A percentile compares a stretch with the other conserved stretches of the same genome.
Conservation (phyloP, 495 filamentous ascomycete species). For the Hypoxylon fragiforme region DNA sequence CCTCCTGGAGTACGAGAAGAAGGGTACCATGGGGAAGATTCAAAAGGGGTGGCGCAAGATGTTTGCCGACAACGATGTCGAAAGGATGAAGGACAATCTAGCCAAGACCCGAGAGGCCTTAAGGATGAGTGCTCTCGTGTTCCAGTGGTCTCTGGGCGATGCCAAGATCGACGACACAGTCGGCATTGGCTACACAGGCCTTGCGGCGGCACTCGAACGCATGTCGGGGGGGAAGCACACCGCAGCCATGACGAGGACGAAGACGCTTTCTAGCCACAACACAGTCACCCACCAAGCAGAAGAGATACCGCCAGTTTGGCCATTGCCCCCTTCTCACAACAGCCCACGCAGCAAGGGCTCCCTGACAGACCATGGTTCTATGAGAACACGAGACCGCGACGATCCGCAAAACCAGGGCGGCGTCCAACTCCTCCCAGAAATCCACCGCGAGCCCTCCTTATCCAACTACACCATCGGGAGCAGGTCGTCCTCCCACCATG, state of each 20-base stretch:
- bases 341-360: conserved; percentile 23
- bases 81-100: conserved; percentile 45
- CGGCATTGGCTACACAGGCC: conserved; percentile 52
- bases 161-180: conserved; percentile 44
- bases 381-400: conserved; percentile 14
- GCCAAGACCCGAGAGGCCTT: conserved; percentile 43
- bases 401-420: conserved; percentile 5
- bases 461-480: conserved; percentile 30
- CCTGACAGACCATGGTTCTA: conserved; percentile 15
- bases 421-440: conserved; percentile 24
- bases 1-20: conserved; percentile 52
- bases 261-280: conserved; percentile 22
- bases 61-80: conserved; percentile 48
- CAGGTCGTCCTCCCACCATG: conserved; percentile 17
- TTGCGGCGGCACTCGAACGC: conserved; percentile 50
- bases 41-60: conserved; percentile 55
- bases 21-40: conserved; percentile 51
- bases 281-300: conserved; percentile 19
- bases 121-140: conserved; percentile 49
- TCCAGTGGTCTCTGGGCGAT: conserved; percentile 50
- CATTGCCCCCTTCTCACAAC: conserved; percentile 10
- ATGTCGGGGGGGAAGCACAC: conserved; percentile 36
- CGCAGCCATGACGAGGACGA: conserved; percentile 24
- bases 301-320: conserved; percentile 20
- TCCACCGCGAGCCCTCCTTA: conserved; percentile 33